phyloP scores from a whole-genome alignment of 202 grass and related monocot species.

The Brachypodium distachyon region DNA sequence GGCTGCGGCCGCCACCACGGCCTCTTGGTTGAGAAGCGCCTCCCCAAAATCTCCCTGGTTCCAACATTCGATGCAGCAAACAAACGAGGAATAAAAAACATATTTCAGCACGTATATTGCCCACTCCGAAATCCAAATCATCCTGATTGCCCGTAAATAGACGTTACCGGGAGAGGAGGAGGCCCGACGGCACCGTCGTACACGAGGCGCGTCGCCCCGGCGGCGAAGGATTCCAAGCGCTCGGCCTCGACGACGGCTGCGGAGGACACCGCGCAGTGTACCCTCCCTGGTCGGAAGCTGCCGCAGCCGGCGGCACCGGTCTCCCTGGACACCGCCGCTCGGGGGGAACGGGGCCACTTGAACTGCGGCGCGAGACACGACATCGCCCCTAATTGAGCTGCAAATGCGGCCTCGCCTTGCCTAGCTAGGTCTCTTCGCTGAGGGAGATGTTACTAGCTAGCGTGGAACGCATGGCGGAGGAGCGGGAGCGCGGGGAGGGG shows the following conservation, averaged over 20 bases:
- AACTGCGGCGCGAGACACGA: slow-evolving; percentile 61
- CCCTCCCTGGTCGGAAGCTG: background rate
- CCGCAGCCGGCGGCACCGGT: background rate
- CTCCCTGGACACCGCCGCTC: slow-evolving; percentile 19
- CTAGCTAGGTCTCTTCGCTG: background rate
- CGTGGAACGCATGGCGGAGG: slow-evolving; percentile 19
- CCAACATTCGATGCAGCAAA: background rate
- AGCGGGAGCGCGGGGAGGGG: slow-evolving; percentile 3
- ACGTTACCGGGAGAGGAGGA: slow-evolving; percentile 30
- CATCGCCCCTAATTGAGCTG: slow-evolving; percentile 8
- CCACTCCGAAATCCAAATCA: background rate
- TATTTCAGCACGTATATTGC: background rate
- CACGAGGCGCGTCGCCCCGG: background rate
- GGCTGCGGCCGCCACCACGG: slow-evolving; percentile 60
- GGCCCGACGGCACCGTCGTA: background rate
- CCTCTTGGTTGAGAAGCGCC: slow-evolving; percentile 56
- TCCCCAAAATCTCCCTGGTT: slow-evolving; percentile 49
- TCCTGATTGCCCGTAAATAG: background rate
- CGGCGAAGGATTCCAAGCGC: background rate
- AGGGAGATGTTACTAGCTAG: background rate
- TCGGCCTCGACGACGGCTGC: slow-evolving; percentile 30
- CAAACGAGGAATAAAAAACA: background rate
- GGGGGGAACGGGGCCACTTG: slow-evolving; percentile 35
- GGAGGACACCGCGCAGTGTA: slow-evolving; percentile 12
- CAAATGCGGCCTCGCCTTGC: slow-evolving; percentile 10